These are phyloP conservation scores for Raphanus sativus DNA, from an alignment of 345 rosid genomes.

Conservation along the genomic window DNA sequence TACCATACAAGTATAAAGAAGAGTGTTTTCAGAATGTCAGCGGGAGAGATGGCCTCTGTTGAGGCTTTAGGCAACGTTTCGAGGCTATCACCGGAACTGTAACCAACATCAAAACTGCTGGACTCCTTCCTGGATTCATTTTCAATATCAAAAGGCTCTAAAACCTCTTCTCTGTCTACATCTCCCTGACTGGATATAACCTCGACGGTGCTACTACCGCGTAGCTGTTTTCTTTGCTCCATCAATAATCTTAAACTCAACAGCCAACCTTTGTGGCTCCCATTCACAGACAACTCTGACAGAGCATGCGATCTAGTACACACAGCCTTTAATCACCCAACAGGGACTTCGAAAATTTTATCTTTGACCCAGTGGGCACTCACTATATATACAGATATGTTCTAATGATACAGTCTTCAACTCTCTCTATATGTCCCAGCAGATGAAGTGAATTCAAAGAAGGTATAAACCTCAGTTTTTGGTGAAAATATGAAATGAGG, in stretches of 20 bases:
- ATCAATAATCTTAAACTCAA: conserved; percentile 29
- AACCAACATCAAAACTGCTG: conserved; percentile 40
- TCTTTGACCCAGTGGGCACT: background rate
- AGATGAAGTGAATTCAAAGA: background rate
- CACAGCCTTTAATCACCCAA: conserved; percentile 5
- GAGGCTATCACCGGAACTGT: conserved; percentile 30
- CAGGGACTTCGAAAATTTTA: background rate
- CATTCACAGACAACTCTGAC: conserved; percentile 33
- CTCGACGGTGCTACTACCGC: conserved; percentile 41
- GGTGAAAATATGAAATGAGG: conserved; percentile 3
- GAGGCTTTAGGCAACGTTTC: conserved; percentile 40
- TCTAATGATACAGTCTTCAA: background rate
- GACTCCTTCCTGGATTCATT: conserved; percentile 48
- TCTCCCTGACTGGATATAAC: conserved; percentile 35
- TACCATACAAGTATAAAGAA: conserved; percentile 98
- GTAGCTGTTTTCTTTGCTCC: conserved; percentile 51
- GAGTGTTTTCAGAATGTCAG: conserved; percentile 83
- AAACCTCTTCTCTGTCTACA: conserved; percentile 42
- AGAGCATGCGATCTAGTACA: conserved; percentile 33
- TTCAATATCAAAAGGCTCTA: conserved; percentile 52
- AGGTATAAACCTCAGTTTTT: background rate
- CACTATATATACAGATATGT: background rate
- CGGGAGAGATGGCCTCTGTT: conserved; percentile 49
- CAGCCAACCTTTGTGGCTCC: conserved; percentile 29
- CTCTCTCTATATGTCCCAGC: conserved; percentile 10